Evolutionary conservation across 1,284 basidiomycete species (phyloP).

Genomic region (Sutorius eximius): DNA sequence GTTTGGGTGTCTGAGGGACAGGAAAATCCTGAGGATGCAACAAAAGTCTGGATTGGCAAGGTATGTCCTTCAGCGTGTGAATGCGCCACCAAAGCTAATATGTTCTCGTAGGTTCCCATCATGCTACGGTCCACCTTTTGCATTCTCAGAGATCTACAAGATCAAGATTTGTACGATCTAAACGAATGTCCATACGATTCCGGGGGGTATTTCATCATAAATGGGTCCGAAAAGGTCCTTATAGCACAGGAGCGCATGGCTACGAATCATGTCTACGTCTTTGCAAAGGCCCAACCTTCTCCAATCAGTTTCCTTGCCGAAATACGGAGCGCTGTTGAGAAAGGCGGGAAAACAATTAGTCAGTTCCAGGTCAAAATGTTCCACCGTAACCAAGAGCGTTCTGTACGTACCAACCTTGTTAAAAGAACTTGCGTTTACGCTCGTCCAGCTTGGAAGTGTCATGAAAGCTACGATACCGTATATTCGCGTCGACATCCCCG

Average conservation of each 20-base stretch:
- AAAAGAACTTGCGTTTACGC: slow-evolving; percentile 2
- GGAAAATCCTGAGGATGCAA: slow-evolving; percentile 61
- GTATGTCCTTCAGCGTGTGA: slow-evolving; percentile 43
- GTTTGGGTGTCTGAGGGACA: slow-evolving; percentile 79
- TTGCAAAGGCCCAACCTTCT: slow-evolving; percentile 96
- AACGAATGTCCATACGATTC: slow-evolving; percentile 99
- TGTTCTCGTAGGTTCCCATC: slow-evolving; percentile 78
- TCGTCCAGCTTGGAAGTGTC: slow-evolving; percentile 76
- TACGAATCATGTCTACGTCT: slow-evolving; percentile 99
- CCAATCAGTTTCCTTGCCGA: slow-evolving; percentile 96
- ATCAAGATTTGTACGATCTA: slow-evolving; percentile 83
- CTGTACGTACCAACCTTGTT: slow-evolving; percentile 50
- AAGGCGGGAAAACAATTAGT: slow-evolving; percentile 97
- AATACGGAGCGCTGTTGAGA: slow-evolving; percentile 97
- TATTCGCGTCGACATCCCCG: slow-evolving; percentile 97
- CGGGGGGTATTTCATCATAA: slow-evolving; percentile 99
- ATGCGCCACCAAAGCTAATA: slow-evolving; percentile 7
- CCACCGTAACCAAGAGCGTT: slow-evolving; percentile 83
- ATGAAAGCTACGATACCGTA: slow-evolving; percentile 98
- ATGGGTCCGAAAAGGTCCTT: slow-evolving; percentile 98
- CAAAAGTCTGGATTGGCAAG: slow-evolving; percentile 96
- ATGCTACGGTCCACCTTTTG: slow-evolving; percentile 98
- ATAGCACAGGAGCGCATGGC: slow-evolving; percentile 99
- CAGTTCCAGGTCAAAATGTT: slow-evolving; percentile 99
- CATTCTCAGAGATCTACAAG: slow-evolving; percentile 79